Evolutionary conservation across 257 asterid species (phyloP), one percentile per base, ranked within the genome.

Genomic region (Solanum piurae): DNA sequence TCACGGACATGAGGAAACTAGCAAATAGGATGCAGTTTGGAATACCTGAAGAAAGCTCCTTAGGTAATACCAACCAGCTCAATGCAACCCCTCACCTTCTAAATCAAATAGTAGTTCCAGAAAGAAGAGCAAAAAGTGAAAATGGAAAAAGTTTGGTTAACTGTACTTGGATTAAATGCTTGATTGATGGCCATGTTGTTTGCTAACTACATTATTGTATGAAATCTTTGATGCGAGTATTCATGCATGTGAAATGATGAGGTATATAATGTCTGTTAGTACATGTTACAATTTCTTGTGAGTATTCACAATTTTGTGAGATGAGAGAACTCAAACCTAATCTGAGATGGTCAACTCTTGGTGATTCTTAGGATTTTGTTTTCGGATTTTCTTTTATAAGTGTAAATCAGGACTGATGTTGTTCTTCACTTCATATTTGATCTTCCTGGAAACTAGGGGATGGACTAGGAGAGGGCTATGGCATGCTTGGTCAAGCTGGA

Each of bases 401-500:
- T 46, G 62, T 46, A 46, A 13, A 44, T 44, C 40, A 44, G 85
- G 29, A 46, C 69, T 46, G 21, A 38, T 36, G 88, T 82, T 58
- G 44, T 72, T 75, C 60, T 40, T 83, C 64, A 73, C 80, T n/a
- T 68, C 71, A 52, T 20, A 58, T 25, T 25, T 80, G 25, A 20
- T 86, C 71, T 89, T 71, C 79, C 29, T 88, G 89, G 90, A 79
- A 42, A 69, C 18, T 88, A 97, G 99, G 99, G 87, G 99, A 97
- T 93, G 99, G 98, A 80, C 95, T 97, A 38, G 99, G 99, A 11
- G 99, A 97, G 94, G 99, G 99, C n/a, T 97, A 97, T 85, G 99
- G 99, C 88, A 97, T 97, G 99, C 98, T 97, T 14, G 99, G 99
- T 83, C 98, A 97, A 90, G 96, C 98, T 89, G 98, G 99, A 72